These are phyloP conservation scores for Elasticomyces elasticus DNA, from an alignment of 495 filamentous ascomycete species.

Conservation along the genomic window DNA sequence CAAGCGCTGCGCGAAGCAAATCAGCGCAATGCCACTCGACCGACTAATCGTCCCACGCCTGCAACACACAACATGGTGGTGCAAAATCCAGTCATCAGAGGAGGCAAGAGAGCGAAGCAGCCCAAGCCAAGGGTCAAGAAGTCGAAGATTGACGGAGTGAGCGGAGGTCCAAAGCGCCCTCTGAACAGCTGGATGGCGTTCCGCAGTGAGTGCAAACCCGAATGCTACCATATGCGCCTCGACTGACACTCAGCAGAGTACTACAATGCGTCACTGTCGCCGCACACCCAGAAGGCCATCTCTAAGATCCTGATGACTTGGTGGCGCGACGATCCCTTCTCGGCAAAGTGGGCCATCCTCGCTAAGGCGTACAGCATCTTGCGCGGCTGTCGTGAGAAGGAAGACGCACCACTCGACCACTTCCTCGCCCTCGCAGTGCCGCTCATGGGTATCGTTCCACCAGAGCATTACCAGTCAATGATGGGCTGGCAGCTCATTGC, in stretches of 20 bases:
- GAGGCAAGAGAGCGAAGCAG: neutral
- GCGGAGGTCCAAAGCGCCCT: constrained; percentile 3
- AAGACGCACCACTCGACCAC: constrained; percentile 8
- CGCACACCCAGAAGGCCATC: neutral
- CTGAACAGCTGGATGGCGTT: constrained; percentile 10
- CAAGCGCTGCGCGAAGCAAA: neutral
- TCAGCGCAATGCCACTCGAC: neutral
- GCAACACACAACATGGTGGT: neutral
- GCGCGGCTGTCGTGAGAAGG: constrained; percentile 5
- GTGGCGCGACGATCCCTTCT: constrained; percentile 9
- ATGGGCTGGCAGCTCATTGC: constrained; percentile 11
- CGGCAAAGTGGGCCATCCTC: constrained; percentile 12
- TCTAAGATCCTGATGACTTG: constrained; percentile 4
- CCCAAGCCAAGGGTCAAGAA: neutral
- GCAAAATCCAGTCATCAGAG: neutral
- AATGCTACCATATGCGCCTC: no score
- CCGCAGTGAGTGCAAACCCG: neutral
- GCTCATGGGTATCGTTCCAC: constrained; percentile 5
- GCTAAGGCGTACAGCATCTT: constrained; percentile 15
- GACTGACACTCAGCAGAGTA: neutral
- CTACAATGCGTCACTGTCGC: neutral
- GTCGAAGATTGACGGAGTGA: neutral
- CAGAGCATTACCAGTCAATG: neutral
- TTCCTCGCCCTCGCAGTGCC: constrained; percentile 1
- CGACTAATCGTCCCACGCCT: no score